Percentiles rank a stretch among this genome's conserved stretches.
Conservation (phyloP, 163 green algal species). For the Chloromonas sp. region DNA sequence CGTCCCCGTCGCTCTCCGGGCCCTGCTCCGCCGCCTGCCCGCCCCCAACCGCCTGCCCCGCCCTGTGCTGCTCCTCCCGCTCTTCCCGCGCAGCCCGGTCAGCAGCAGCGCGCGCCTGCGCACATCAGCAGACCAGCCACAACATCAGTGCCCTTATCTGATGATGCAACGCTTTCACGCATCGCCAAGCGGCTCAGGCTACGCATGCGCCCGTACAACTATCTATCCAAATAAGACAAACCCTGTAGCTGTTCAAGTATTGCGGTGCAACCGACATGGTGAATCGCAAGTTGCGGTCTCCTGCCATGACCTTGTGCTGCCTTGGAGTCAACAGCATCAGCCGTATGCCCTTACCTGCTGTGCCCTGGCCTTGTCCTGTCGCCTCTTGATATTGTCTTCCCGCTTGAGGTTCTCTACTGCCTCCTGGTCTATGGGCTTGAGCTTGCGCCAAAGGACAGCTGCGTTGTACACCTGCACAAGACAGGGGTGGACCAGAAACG, state of each 20-base stretch:
- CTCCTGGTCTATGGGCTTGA: constrained; percentile 19
- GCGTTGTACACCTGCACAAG: constrained; percentile 39
- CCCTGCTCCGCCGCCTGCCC: constrained; percentile 2
- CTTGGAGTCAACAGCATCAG: too few species aligned
- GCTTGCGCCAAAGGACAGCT: constrained; percentile 35
- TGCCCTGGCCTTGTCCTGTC: too few species aligned
- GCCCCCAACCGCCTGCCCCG: background rate
- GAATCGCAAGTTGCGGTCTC: too few species aligned
- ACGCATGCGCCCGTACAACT: too few species aligned
- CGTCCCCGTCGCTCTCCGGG: background rate
- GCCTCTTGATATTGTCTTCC: background rate
- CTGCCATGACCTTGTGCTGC: too few species aligned
- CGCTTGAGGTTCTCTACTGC: constrained; percentile 11
- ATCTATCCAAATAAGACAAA: too few species aligned
- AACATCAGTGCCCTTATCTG: too few species aligned
- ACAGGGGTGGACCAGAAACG: background rate
- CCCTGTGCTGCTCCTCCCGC: background rate
- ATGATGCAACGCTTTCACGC: too few species aligned
- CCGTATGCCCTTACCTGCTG: too few species aligned
- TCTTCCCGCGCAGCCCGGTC: background rate
- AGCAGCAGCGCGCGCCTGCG: background rate
- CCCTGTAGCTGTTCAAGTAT: too few species aligned
- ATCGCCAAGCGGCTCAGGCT: too few species aligned
- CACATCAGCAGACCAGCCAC: background rate
- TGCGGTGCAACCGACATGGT: too few species aligned